Conservation (phyloP, 2,329 filamentous ascomycete species). For the Curvularia sp. region DNA sequence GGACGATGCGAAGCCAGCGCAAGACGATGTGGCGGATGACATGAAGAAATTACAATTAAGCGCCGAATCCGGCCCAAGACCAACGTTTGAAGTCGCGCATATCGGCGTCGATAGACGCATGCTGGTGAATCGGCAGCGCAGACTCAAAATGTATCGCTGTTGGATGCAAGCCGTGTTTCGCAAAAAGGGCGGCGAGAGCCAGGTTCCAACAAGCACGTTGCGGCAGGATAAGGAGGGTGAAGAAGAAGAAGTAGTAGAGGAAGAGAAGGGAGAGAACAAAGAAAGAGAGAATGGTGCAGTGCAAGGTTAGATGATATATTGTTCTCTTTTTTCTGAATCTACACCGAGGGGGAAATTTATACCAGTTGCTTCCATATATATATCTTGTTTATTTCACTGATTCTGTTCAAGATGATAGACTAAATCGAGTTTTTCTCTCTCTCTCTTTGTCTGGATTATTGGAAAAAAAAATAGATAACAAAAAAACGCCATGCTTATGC, state of each 20-base stretch:
- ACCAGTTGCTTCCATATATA: background rate
- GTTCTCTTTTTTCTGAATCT: no score
- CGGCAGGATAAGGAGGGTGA: slow-evolving; percentile 35
- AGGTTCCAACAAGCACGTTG: slow-evolving; percentile 46
- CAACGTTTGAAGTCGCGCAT: slow-evolving; percentile 71
- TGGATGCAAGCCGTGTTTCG: slow-evolving; percentile 88
- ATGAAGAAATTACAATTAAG: background rate
- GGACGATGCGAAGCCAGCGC: background rate
- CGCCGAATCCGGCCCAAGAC: slow-evolving; percentile 22
- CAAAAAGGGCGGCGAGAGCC: slow-evolving; percentile 58
- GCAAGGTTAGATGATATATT: background rate
- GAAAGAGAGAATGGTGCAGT: background rate
- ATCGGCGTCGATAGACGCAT: slow-evolving; percentile 86
- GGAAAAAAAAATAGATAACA: background rate
- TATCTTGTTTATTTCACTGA: background rate
- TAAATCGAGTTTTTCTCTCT: no score
- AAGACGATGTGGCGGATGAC: background rate
- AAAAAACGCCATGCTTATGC: background rate
- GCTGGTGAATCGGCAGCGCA: slow-evolving; percentile 87
- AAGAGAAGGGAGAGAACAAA: background rate
- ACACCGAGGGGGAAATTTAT: background rate
- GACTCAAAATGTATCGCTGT: slow-evolving; percentile 98
- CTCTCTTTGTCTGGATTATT: no score
- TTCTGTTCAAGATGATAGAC: no score
- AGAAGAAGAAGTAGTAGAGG: slow-evolving; percentile 16